Evolutionary conservation across 805 yeast genomes (phyloP).

Genomic region (Wickerhamomyces subpelliculosus): DNA sequence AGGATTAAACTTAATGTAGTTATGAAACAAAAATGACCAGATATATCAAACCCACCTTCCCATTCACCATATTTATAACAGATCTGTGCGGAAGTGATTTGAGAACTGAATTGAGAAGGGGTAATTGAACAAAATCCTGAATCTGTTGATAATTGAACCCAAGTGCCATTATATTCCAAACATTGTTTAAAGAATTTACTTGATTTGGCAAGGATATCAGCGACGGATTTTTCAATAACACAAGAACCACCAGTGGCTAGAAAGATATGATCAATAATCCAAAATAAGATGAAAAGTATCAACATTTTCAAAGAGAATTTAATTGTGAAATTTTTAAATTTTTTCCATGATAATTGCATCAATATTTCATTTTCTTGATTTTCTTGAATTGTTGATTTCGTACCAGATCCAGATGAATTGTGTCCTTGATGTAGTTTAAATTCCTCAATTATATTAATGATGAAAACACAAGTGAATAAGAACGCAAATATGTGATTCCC

Average conservation of each 20-base stretch:
- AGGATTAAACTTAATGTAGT: conserved; percentile 35
- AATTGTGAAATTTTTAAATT: conserved; percentile 17
- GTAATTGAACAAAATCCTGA: conserved; percentile 10
- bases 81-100: conserved; percentile 23
- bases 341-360: not conserved
- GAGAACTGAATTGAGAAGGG: conserved; percentile 6
- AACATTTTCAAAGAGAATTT: conserved; percentile 21
- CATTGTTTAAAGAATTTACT: conserved; percentile 7
- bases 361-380: not conserved
- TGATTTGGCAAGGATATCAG: conserved; percentile 3
- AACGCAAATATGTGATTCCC: conserved; percentile 24
- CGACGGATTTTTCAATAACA: conserved; percentile 7
- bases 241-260: conserved; percentile 29
- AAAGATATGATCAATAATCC: conserved; percentile 26
- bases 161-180: conserved; percentile 11
- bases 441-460: conserved; percentile 1
- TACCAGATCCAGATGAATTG: not conserved
- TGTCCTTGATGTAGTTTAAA: not conserved
- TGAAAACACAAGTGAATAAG: conserved; percentile 16
- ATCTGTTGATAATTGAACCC: conserved; percentile 13
- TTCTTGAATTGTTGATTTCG: not conserved
- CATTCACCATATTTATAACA: conserved; percentile 32
- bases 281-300: conserved; percentile 19
- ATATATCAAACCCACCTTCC: conserved; percentile 45
- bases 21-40: conserved; percentile 46